Evolutionary conservation across 1,139 yeast genomes (phyloP).

Genomic region (Suhomyces panamericanus): DNA sequence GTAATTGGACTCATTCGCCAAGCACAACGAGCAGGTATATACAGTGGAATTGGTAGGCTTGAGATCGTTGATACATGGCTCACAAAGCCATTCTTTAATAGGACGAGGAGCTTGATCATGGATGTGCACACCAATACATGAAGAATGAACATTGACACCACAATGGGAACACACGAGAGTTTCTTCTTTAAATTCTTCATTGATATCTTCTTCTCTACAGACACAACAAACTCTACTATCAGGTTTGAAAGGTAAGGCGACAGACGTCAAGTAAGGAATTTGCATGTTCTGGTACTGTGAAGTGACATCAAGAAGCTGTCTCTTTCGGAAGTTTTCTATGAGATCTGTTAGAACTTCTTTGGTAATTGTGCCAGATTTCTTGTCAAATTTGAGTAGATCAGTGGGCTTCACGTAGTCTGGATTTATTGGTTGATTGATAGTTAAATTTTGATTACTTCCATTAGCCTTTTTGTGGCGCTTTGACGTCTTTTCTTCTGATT

Average conservation of each 20-base stretch:
- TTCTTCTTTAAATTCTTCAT: constrained; percentile 22
- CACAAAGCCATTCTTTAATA: constrained; percentile 71
- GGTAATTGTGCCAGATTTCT: constrained; percentile 4
- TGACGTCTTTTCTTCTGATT: constrained; percentile 1
- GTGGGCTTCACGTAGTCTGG: constrained; percentile 11
- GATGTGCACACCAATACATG: constrained; percentile 62
- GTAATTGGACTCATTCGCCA: constrained; percentile 50
- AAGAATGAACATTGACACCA: constrained; percentile 67
- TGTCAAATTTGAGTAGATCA: constrained; percentile 8
- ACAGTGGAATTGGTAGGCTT: constrained; percentile 58
- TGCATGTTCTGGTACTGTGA: constrained; percentile 23
- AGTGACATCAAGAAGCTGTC: constrained; percentile 28
- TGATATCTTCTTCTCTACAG: constrained; percentile 48
- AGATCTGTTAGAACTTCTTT: constrained; percentile 8
- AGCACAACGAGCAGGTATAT: constrained; percentile 70
- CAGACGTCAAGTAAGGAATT: constrained; percentile 21
- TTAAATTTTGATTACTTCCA: constrained; percentile 2
- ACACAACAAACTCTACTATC: constrained; percentile 51
- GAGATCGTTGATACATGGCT: constrained; percentile 71
- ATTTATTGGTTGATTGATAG: constrained; percentile 8
- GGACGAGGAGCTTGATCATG: constrained; percentile 26
- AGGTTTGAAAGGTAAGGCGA: constrained; percentile 27
- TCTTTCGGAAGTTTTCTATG: constrained; percentile 7
- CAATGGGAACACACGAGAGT: constrained; percentile 65
- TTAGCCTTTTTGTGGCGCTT: constrained; percentile 12